Evolutionary conservation across 2,329 filamentous ascomycete genomes (phyloP), one percentile per base, ranked within the genome.

Genomic region (Chrysosporium queenslandicum): DNA sequence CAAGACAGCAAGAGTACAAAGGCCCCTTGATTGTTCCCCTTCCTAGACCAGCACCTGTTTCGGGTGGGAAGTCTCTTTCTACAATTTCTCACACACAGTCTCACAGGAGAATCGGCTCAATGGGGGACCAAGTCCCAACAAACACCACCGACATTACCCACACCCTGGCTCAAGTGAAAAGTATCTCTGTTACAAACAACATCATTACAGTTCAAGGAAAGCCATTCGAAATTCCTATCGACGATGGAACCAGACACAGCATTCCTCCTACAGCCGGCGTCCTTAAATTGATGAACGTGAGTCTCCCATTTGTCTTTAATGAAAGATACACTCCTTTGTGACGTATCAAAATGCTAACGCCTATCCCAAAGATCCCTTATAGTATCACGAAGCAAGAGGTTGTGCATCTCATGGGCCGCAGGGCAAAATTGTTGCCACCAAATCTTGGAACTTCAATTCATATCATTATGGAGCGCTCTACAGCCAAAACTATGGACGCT

Each of bases 401-500:
- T 30, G 59, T 68, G 16, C 71, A 73, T 47, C 71, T 74, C 58
- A 65, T 74, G 42, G 73, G 72, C 51, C 70, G 68, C 41, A 66
- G 67, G 55, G 68, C 72, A 32, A 64, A 66, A 14, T 60, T 73
- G 32, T 58, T 74, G 16, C 58, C 62, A 4, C 57, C 65, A 4
- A 58, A 64, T 4, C 56, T 65, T 16, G 75, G 73, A 25, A 71
- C 66, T 40, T 66, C 74, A 0, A 66, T 78, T n/a, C 77, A 79
- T 57, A 76, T 79, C 56, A 74, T 78, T 53, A 78, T 79, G 76
- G 77, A 79, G 56, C 74, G 76, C 20, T 70, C 73, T 20, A 77
- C 75, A n/a, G 75, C 73, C 16, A 79, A 78, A 65, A 78, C 76
- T 0, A 75, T 75, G 69, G 75, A 78, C 49, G 74, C 69, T 54